A percentile compares a stretch with the other conserved stretches of the same genome.
phyloP scores from a whole-genome alignment of 2,329 filamentous ascomycete genomes.

The Biscogniauxia marginata region DNA sequence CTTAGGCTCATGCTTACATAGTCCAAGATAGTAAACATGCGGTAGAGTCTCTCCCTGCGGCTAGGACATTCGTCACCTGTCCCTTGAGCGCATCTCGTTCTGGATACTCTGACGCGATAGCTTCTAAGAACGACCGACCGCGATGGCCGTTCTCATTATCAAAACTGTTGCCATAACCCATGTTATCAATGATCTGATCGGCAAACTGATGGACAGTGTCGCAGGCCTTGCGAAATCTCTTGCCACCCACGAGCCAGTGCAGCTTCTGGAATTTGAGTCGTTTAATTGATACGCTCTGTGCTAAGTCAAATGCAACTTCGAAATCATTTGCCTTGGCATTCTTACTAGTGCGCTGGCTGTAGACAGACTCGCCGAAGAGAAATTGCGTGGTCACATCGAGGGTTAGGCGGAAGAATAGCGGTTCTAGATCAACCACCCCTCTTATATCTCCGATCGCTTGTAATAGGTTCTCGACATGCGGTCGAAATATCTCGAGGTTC shows the following conservation, averaged over 20 bases:
- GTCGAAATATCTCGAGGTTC: slow-evolving; percentile 13
- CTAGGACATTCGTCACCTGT: slow-evolving; percentile 22
- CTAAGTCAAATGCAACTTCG: slow-evolving; percentile 15
- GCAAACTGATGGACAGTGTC: slow-evolving; percentile 14
- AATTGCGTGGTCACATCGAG: slow-evolving; percentile 24
- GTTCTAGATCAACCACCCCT: slow-evolving; percentile 16
- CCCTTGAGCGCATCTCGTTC: slow-evolving; percentile 13
- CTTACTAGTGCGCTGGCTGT: slow-evolving; percentile 11
- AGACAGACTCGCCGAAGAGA: slow-evolving; percentile 22
- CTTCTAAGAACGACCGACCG: slow-evolving; percentile 16
- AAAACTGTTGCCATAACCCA: neutral
- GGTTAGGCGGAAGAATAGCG: slow-evolving; percentile 20
- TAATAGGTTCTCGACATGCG: slow-evolving; percentile 15
- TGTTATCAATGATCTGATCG: slow-evolving; percentile 13
- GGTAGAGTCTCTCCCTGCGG: slow-evolving; percentile 23
- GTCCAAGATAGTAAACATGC: slow-evolving; percentile 20
- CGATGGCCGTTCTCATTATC: too few relatives aligned
- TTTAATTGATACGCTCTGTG: slow-evolving; percentile 12
- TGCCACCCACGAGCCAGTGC: slow-evolving; percentile 16
- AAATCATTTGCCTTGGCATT: slow-evolving; percentile 4
- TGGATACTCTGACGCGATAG: slow-evolving; percentile 12
- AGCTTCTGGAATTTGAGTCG: slow-evolving; percentile 14
- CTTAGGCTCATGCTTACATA: slow-evolving; percentile 13
- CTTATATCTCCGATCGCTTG: slow-evolving; percentile 5
- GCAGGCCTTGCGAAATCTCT: slow-evolving; percentile 12